Evolutionary conservation across 495 filamentous ascomycete species (phyloP), one percentile per base, ranked within the genome.

Genomic region (Oleoguttula mirabilis): DNA sequence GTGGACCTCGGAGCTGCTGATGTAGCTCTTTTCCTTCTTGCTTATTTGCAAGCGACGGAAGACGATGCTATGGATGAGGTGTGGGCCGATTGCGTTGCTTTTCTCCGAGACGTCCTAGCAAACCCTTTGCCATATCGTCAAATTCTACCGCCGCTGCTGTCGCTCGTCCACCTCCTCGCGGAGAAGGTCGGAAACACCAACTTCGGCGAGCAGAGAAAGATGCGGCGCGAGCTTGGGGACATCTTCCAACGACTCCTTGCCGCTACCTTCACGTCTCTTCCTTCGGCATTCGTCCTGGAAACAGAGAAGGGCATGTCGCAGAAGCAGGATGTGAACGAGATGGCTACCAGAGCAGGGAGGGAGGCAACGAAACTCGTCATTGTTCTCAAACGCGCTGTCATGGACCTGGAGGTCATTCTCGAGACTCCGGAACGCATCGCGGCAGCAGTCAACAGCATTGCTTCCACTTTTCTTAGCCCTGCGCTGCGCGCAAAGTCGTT

Each of bases 61-160:
- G 90, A 99, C 51, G 90, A 99, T 66, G 81, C 90, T n/a, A 88
- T 96, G 69, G 92, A 99, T 55, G 90, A 99, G 61, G 94, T 99
- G 22, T 99, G 90, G 90, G 67, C 74, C 27, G 92, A 99, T 54
- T 96, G 88, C 58, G 85, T 85, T 53, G 75, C 79, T 0, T 99
- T 99, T 60, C 59, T 96, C 32, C 79, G 76, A 39, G 92, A 96
- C 60, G 75, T 96, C 4, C 66, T 96, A 21, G 79, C 80, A 32
- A 96, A 99, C 59, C 92, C 92, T 2, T 84, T 99, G 51, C 92
- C 90, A 1, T 88, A 96, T 56, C 72, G 90, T 35, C 86, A 94
- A 57, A 87, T 84, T 16, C 67, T 99, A 17, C 85, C 92, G 5
- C 77, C 80, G 21, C 64, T 99, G 41, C 66, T 99, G 21, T 83